Conservation (phyloP, 345 rosid genomes). For the Populus nigra region DNA sequence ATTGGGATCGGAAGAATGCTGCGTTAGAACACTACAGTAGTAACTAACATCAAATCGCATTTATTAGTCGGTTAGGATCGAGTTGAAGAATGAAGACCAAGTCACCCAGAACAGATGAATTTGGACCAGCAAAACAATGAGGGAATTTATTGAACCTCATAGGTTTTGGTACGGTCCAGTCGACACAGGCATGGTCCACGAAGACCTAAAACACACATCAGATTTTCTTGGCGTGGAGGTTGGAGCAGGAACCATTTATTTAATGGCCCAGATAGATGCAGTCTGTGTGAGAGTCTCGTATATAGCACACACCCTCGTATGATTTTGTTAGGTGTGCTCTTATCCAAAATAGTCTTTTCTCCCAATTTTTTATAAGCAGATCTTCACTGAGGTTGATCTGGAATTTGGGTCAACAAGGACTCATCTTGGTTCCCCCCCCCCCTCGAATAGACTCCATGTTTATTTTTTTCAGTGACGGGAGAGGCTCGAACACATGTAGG, state of each 20-base stretch:
- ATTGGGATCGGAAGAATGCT: background rate
- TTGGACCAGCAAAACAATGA: background rate
- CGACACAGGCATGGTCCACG: background rate
- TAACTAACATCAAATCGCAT: background rate
- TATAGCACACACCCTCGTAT: too few species aligned
- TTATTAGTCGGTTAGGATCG: background rate
- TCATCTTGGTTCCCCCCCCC: too few species aligned
- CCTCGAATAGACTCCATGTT: too few species aligned
- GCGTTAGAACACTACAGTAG: background rate
- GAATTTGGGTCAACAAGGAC: too few species aligned
- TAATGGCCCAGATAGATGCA: background rate
- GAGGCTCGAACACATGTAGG: too few species aligned
- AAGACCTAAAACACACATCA: background rate
- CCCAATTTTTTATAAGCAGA: too few species aligned
- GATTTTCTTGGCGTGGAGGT: background rate
- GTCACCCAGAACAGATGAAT: background rate
- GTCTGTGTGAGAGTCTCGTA: too few species aligned
- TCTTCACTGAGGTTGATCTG: too few species aligned
- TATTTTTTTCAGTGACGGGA: too few species aligned
- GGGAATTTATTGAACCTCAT: background rate
- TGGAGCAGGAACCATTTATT: background rate
- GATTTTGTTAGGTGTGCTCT: too few species aligned
- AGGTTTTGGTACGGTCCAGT: background rate
- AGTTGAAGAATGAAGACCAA: background rate
- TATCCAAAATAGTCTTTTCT: too few species aligned